Evolutionary conservation across 129 eudicot genomes (phyloP).

Genomic region (Flaveria brownii): DNA sequence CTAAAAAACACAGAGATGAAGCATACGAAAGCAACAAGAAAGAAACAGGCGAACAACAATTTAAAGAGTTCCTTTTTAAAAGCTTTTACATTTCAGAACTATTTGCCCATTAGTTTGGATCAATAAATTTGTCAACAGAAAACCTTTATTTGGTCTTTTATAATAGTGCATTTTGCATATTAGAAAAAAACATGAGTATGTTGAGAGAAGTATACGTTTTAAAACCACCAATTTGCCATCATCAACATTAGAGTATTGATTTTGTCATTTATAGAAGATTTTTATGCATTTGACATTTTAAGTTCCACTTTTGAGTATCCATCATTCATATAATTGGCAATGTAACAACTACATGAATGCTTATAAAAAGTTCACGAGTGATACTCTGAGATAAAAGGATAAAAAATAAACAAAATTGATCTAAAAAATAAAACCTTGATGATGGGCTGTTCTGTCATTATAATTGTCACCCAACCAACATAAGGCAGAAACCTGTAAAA

Average conservation of each 20-base stretch:
- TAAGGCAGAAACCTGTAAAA: conserved; percentile 80
- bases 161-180: not conserved
- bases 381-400: not conserved
- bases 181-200: not conserved
- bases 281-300: not conserved
- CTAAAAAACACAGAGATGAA: not conserved
- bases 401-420: not conserved
- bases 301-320: not conserved
- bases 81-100: not conserved
- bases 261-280: not conserved
- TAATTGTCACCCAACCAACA: conserved; percentile 97
- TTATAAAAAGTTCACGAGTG: not conserved
- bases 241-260: not conserved
- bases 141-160: not conserved
- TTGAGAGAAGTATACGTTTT: not conserved
- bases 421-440: conserved; percentile 60
- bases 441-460: conserved; percentile 95
- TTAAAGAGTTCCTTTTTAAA: not conserved
- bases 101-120: not conserved
- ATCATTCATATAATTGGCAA: not conserved
- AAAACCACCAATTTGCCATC: not conserved
- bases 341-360: not conserved
- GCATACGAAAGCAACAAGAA: not conserved
- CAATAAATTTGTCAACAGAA: not conserved
- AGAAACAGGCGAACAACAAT: not conserved